Base-by-base conservation (phyloP, 2,329 filamentous ascomycete genomes). In the Talaromyces verruculosus region DNA sequence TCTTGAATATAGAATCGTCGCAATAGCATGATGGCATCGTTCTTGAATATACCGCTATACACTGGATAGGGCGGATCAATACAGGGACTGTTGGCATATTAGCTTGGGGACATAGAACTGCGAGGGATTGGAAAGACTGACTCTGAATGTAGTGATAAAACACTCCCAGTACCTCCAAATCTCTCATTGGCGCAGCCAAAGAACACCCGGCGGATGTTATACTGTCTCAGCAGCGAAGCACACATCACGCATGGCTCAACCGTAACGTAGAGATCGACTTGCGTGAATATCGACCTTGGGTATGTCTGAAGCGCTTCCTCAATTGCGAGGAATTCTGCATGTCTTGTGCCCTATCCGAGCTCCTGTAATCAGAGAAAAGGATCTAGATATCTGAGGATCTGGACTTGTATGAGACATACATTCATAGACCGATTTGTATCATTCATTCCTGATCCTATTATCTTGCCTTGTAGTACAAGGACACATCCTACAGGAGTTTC, bases 201-300 rank as follows among this genome's bases (percentile, higher is more conserved):
- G 78, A 94, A 98, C 37, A 99, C 95, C 70, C 90, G 90, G 68
- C 90, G 87, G 78, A 99, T 93, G 15, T 88, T 87, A 69, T 96
- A 89, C 78, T 99, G 96, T 61, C 93, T 88, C 61, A 99, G 85
- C 63, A 96, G 88, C 6, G 93, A 96, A 13, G 95, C 95, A 76
- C 95, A 99, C 95, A 99, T 99, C 81, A 99, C 92, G 78, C 95
- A 99, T 4, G 95, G 95, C 80, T 99, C 96, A 63, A 99, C 94
- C 0, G 95, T 99, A 59, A 99, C 95, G 78, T 99, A 99, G 61
- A 99, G 87, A 73, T 90, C 88, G 10, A 88, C 90, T 69, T 93
- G 87, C 45, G 82, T 83, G 71, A 98, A 83, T 68, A 94, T 86
- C 13, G 84, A 85, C 39, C 87, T 85, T 63, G 89, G 85, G 70